Evolutionary conservation across 1,284 basidiomycete species (phyloP).

Genomic region (Apiotrichum siamense): DNA sequence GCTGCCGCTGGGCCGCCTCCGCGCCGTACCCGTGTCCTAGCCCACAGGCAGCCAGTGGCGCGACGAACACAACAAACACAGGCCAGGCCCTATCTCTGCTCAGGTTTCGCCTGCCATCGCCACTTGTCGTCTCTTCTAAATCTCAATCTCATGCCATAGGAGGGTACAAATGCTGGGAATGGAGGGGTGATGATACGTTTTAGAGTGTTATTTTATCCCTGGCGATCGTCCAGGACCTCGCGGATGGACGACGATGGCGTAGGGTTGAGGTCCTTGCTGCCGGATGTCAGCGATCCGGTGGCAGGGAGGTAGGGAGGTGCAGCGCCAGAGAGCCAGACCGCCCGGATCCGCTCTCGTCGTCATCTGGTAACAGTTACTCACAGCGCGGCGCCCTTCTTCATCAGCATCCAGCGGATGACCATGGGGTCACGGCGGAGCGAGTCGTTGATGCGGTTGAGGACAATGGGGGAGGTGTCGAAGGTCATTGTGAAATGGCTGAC

Average conservation of each 20-base stretch:
- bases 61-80: neutral
- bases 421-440: constrained; percentile 41
- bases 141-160: constrained; percentile 3
- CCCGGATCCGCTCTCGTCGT: neutral
- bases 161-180: neutral
- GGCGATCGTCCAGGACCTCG: constrained; percentile 1
- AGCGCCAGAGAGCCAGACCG: too few relatives aligned
- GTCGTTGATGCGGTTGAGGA: constrained; percentile 40
- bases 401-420: constrained; percentile 31
- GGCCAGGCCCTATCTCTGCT: too few relatives aligned
- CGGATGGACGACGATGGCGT: constrained; percentile 9
- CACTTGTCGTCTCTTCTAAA: too few relatives aligned
- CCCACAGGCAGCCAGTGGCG: too few relatives aligned
- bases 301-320: neutral
- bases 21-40: too few relatives aligned
- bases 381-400: constrained; percentile 18
- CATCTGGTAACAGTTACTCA: constrained; percentile 6
- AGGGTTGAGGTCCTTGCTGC: constrained; percentile 12
- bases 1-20: too few relatives aligned
- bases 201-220: neutral
- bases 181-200: neutral
- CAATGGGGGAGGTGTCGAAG: constrained; percentile 45
- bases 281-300: neutral
- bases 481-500: constrained; percentile 45
- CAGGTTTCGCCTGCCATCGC: too few relatives aligned